Evolutionary conservation across 257 asterid species (phyloP).

Genomic region (Solanum clarkiae): DNA sequence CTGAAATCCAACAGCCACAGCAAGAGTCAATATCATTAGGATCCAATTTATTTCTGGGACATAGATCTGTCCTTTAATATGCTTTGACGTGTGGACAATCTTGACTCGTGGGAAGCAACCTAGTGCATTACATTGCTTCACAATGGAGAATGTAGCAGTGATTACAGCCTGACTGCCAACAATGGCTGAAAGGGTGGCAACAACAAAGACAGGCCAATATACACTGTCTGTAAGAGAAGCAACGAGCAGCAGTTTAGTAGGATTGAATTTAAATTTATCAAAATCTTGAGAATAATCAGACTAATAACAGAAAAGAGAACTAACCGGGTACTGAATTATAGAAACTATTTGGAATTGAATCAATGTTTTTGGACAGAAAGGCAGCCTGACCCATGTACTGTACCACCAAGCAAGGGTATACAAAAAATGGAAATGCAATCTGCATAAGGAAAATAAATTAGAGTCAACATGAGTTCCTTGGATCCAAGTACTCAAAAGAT

Average conservation of each 20-base stretch:
- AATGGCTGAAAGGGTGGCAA: constrained; percentile 53
- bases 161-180: constrained; percentile 57
- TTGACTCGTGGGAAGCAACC: constrained; percentile 64
- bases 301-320: constrained; percentile 7
- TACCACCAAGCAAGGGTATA: constrained; percentile 82
- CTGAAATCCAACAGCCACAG: constrained; percentile 43
- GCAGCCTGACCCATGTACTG: constrained; percentile 99
- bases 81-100: constrained; percentile 51
- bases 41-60: constrained; percentile 66
- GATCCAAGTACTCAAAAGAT: neutral
- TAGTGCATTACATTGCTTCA: constrained; percentile 54
- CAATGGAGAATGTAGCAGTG: constrained; percentile 58
- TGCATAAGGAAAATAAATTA: constrained; percentile 20
- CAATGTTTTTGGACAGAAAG: constrained; percentile 57
- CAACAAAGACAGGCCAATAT: constrained; percentile 48
- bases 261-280: neutral
- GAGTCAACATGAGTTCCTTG: neutral
- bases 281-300: neutral
- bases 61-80: constrained; percentile 50
- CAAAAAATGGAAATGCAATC: constrained; percentile 63
- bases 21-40: constrained; percentile 49
- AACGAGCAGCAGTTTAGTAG: neutral
- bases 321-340: constrained; percentile 77
- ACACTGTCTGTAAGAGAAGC: constrained; percentile 23
- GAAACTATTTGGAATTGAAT: constrained; percentile 51